Base-by-base conservation (phyloP, 768 basidiomycete genomes). In the Pseudohyphozyma bogoriensis region DNA sequence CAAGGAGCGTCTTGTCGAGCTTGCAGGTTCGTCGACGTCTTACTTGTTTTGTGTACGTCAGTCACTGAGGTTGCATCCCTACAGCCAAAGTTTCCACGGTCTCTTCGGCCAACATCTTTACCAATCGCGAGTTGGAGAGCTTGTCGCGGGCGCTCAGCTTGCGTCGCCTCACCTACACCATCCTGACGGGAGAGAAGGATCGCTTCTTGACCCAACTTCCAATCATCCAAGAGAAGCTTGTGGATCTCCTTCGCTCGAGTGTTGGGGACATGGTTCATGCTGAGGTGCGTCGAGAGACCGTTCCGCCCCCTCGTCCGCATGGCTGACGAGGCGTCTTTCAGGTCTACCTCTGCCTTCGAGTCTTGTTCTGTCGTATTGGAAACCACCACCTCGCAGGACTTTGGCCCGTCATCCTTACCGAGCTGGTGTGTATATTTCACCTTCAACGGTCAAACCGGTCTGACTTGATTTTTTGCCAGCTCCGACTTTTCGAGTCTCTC, bases 361-460 rank as follows among this genome's bases (percentile, higher is more conserved):
- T 96, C 3, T 75, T 97, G 24, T 79, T 97, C 47, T 96, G 89
- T 71, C 83, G 95, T 20, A 79, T 97, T 52, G 87, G 88, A 7
- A 81, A 87, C 4, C 89, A 92, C 70, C 95, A 93, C 70, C 72
- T 99, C 69, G 85, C 86, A 12, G 92, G 90, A 68, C 89, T 97
- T 74, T 97, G 95, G 93, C 93, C 95, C 1, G 87, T 93, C 45
- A 79, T 99, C 45, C 72, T 97, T 65, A 89, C 91, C 1, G 95
- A 99, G 76, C 76, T 99, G 69, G 89, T 89, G 68, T 59, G 81
- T 71, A 12, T 28, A 8, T 29, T 18, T 2, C 33, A 15, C 36
- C 28, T 28, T 24, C 35, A n/a, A 16, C 58, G 53, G 64, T 2
- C 35, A 40, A 44, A 39, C 31, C 24, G 20, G 32, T 49, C 33